Evolutionary conservation across 371 early-diverging fungal species (phyloP).

Genomic region (Mortierella sp.): DNA sequence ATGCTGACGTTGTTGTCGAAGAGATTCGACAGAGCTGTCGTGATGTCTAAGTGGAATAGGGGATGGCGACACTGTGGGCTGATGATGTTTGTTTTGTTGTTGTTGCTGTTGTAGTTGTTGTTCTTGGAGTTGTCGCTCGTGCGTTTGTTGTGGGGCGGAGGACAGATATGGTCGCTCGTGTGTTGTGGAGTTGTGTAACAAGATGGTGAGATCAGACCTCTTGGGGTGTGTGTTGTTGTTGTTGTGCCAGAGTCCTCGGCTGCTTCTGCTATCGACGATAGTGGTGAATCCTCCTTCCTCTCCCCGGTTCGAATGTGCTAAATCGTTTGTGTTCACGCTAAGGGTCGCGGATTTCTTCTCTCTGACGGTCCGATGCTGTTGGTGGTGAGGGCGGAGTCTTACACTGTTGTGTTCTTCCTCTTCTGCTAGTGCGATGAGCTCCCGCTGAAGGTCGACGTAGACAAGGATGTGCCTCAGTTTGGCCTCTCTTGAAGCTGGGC

Average conservation of each 20-base stretch:
- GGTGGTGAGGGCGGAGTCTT: slow-evolving; percentile 7
- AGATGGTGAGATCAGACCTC: background rate
- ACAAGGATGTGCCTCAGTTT: slow-evolving; percentile 46
- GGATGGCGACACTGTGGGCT: background rate
- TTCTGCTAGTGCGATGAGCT: slow-evolving; percentile 33
- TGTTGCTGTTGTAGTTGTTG: background rate
- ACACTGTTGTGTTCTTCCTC: slow-evolving; percentile 18
- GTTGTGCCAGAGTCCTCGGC: background rate
- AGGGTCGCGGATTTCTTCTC: slow-evolving; percentile 1
- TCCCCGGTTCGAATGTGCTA: background rate
- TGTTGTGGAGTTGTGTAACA: slow-evolving; percentile 11
- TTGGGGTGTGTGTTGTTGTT: background rate
- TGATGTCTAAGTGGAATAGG: background rate
- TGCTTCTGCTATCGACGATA: background rate
- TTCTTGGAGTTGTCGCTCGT: slow-evolving; percentile 1
- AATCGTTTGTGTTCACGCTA: background rate
- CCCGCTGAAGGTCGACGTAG: slow-evolving; percentile 50
- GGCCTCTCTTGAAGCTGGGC: slow-evolving; percentile 48
- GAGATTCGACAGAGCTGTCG: background rate
- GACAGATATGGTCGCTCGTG: slow-evolving; percentile 1
- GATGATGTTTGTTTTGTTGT: background rate
- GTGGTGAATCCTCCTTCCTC: background rate
- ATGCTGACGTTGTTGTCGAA: background rate
- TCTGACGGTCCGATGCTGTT: background rate
- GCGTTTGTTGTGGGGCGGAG: slow-evolving; percentile 10